Evolutionary conservation across 2,329 filamentous ascomycete species (phyloP).

Genomic region (Pseudonectria buxi): DNA sequence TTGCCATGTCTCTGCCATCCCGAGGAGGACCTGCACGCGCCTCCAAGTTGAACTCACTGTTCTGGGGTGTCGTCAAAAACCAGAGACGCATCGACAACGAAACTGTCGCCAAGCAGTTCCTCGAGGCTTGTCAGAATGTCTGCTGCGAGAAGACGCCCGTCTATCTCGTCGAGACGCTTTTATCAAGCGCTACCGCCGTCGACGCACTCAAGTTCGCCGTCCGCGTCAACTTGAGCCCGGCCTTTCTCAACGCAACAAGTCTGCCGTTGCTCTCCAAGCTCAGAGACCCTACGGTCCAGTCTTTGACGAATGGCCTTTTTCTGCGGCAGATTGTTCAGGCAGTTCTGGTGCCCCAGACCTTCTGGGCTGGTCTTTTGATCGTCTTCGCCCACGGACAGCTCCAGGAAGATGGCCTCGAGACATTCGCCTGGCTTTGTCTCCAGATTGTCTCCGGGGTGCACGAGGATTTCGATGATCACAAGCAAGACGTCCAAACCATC

Average conservation of each 20-base stretch:
- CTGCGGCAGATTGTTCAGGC: slow-evolving; percentile 30
- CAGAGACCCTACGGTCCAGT: slow-evolving; percentile 8
- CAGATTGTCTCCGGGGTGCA: slow-evolving; percentile 32
- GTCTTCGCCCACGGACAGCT: slow-evolving; percentile 24
- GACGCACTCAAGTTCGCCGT: slow-evolving; percentile 18
- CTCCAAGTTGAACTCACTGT: slow-evolving; percentile 10
- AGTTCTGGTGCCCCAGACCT: slow-evolving; percentile 44
- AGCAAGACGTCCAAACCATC: slow-evolving; percentile 15
- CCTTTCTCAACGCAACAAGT: slow-evolving; percentile 21
- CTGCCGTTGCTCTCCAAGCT: slow-evolving; percentile 11
- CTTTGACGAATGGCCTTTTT: slow-evolving; percentile 15
- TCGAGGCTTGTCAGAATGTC: slow-evolving; percentile 15
- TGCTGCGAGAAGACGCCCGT: slow-evolving; percentile 9
- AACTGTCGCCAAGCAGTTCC: slow-evolving; percentile 20
- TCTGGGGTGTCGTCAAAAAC: slow-evolving; percentile 12
- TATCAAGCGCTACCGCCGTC: slow-evolving; percentile 15
- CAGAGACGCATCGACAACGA: slow-evolving; percentile 8
- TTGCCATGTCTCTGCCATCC: slow-evolving; percentile 8
- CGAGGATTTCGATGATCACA: slow-evolving; percentile 7
- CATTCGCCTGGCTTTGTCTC: slow-evolving; percentile 43
- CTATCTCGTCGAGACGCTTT: slow-evolving; percentile 22
- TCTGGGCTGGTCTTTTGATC: slow-evolving; percentile 45
- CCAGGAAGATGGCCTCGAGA: slow-evolving; percentile 22
- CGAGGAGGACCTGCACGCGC: slow-evolving; percentile 5
- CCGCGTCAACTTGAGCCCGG: slow-evolving; percentile 14